Base-by-base conservation (phyloP, 2,329 filamentous ascomycete species). In the Alternaria angustiovoidea region DNA sequence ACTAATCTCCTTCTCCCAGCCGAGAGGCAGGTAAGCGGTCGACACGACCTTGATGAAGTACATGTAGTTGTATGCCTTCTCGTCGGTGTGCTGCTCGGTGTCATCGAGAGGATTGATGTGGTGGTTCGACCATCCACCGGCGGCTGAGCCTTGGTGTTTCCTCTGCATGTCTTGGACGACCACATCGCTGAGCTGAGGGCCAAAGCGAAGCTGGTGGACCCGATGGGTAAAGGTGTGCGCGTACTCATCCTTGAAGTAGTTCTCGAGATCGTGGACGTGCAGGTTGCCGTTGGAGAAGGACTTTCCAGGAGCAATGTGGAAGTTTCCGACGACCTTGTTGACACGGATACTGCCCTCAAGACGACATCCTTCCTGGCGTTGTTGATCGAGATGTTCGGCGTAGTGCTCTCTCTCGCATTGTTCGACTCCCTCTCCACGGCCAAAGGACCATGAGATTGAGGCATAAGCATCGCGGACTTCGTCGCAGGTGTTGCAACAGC, bases 41-140 rank as follows among this genome's bases (percentile, higher is more conserved):
- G 92, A 93, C 32, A 99, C 95, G 58, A 99, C 95, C 85, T 99
- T 99, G 80, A 99, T 86, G 80, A 99, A 99, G 84, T 99, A 99
- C 93, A 98, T 97, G 80, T 90, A 99, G 83, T 97, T 99, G 85
- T 86, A 97, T 66, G 91, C 91, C 68, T 92, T 87, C 73, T 97
- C 93, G 36, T 86, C 83, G 2, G 93, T 96, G 53, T 85, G 81
- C 83, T 98, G 93, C 65, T 86, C 82, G 4, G 90, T 91, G 54
- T 86, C 85, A 74, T 99, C 96, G 5, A 99, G 87, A 5, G 95
- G 95, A 80, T 98, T 97, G 68, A 92, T 81, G 79, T 98, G 93
- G 80, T 97, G 92, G 79, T 93, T 94, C 11, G 91, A 93, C 92
- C 92, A 97, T 6, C 75, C 61, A 83, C 85, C 75, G 81, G 75